phyloP scores from a whole-genome alignment of 495 filamentous ascomycete species.

The Pseudoneurospora amorphoporcata region DNA sequence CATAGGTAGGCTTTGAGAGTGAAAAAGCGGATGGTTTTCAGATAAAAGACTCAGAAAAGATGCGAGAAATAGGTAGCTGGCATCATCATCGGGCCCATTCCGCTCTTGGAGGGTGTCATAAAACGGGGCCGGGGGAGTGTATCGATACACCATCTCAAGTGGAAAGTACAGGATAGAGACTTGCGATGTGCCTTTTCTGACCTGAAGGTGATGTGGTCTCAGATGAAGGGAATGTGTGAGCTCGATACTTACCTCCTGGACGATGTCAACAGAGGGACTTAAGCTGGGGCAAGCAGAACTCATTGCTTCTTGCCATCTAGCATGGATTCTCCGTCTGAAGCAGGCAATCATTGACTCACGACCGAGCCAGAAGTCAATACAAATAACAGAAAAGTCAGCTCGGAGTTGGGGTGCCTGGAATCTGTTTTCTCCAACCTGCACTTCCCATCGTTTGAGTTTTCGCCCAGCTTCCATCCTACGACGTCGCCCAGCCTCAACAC shows the following conservation, averaged over 20 bases:
- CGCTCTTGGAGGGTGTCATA: background rate
- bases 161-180: background rate
- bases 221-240: background rate
- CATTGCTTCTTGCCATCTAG: background rate
- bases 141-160: background rate
- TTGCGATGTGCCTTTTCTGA: background rate
- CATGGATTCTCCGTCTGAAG: background rate
- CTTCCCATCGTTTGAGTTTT: background rate
- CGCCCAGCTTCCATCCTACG: background rate
- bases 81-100: background rate
- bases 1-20: background rate
- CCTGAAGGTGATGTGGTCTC: background rate
- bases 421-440: background rate
- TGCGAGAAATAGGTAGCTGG: background rate
- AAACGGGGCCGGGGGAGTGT: background rate
- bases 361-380: background rate
- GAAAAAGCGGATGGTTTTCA: background rate
- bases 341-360: background rate
- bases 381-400: background rate
- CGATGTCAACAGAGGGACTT: background rate
- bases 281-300: background rate
- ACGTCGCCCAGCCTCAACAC: background rate
- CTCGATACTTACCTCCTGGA: background rate
- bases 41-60: background rate
- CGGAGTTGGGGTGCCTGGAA: background rate